These are phyloP conservation scores for Phytophthora capsici DNA, from an alignment of 352 stramenopile genomes.

Conservation along the genomic window DNA sequence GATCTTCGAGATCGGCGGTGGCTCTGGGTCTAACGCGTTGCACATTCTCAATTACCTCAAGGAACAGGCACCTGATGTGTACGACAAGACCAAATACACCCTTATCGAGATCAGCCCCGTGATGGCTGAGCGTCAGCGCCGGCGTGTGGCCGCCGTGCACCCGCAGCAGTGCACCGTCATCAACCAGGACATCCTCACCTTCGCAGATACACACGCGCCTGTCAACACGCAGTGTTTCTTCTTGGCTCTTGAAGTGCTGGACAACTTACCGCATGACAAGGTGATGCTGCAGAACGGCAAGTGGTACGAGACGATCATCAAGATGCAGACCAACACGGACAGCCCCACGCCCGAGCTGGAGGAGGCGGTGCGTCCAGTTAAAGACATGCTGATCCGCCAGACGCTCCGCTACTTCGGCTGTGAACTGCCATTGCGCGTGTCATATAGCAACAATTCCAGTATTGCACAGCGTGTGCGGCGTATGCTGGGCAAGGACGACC, in stretches of 20 bases:
- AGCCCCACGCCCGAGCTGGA: constrained; percentile 34
- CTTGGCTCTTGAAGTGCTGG: constrained; percentile 89
- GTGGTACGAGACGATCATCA: constrained; percentile 79
- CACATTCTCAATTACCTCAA: constrained; percentile 91
- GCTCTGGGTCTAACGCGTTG: constrained; percentile 89
- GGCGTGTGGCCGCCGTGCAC: constrained; percentile 65
- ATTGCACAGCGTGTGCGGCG: constrained; percentile 61
- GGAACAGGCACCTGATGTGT: constrained; percentile 75
- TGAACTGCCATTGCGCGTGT: constrained; percentile 66
- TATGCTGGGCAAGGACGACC: constrained; percentile 57
- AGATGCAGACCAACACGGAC: constrained; percentile 16
- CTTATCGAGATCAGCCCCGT: constrained; percentile 90
- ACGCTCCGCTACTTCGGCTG: constrained; percentile 78
- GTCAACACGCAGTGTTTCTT: constrained; percentile 78
- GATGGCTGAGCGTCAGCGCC: constrained; percentile 83
- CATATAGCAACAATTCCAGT: constrained; percentile 64
- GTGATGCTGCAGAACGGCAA: constrained; percentile 75
- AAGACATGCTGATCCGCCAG: constrained; percentile 78
- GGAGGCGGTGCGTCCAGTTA: constrained; percentile 56
- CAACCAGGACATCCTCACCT: constrained; percentile 85
- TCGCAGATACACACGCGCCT: constrained; percentile 58
- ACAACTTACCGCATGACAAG: constrained; percentile 94
- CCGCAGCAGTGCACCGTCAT: constrained; percentile 71
- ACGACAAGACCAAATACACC: constrained; percentile 85
- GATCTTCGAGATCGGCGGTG: constrained; percentile 90